Percentiles rank a stretch among this genome's conserved stretches.
These are phyloP conservation scores for Kregervanrija fluxuum DNA, from an alignment of 805 yeast species.

Conservation along the genomic window DNA sequence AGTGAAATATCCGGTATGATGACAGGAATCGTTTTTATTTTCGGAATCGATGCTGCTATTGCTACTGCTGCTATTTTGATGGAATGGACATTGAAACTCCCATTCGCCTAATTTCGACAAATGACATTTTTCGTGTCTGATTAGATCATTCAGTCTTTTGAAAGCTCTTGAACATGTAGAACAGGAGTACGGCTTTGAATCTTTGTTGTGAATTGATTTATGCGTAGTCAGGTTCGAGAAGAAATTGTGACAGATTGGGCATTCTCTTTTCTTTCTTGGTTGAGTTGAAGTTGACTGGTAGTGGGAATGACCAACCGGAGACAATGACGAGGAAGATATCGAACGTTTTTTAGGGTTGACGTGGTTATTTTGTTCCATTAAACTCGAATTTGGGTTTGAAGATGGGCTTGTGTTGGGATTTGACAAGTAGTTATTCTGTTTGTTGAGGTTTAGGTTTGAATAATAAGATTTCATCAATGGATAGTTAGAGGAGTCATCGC, in stretches of 20 bases:
- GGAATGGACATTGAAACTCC: conserved; percentile 76
- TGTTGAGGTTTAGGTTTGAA: too few relatives aligned
- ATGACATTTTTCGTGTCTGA: conserved; percentile 81
- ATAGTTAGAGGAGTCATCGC: too few relatives aligned
- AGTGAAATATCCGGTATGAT: conserved; percentile 76
- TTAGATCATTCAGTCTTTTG: conserved; percentile 79
- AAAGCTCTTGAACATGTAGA: conserved; percentile 76
- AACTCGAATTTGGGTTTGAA: neutral
- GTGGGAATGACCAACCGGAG: neutral
- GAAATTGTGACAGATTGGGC: conserved; percentile 34
- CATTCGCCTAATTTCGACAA: conserved; percentile 66
- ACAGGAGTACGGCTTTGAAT: conserved; percentile 73
- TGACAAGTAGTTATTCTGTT: conserved; percentile 1
- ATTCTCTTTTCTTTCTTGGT: conserved; percentile 29
- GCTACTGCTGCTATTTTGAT: conserved; percentile 9
- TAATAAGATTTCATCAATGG: too few relatives aligned
- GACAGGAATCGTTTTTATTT: conserved; percentile 41
- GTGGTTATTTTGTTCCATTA: too few relatives aligned
- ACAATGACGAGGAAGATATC: too few relatives aligned
- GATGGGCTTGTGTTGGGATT: neutral
- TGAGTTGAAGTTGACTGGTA: conserved; percentile 1
- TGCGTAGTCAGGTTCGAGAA: conserved; percentile 82
- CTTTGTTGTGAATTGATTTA: conserved; percentile 69
- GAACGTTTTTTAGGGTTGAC: too few relatives aligned
- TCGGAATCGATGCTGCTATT: conserved; percentile 2